Conservation (phyloP, 176 grass and related monocot species). For the Aegilops longissima region DNA sequence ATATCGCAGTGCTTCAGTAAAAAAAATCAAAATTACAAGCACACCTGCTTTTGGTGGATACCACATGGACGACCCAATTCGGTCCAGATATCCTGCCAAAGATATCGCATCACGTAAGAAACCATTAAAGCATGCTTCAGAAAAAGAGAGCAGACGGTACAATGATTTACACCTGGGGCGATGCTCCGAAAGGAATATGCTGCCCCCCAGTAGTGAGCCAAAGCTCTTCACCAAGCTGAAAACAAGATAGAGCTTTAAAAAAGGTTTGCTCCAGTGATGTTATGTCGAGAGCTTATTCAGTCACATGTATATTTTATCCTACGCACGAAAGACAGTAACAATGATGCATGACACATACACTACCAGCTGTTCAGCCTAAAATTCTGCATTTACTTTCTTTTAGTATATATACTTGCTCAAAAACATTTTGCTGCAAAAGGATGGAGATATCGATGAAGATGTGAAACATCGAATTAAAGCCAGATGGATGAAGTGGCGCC, state of each 20-base stretch:
- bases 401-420: not conserved
- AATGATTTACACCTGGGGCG: slow-evolving; percentile 70
- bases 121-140: not conserved
- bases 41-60: slow-evolving; percentile 96
- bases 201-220: slow-evolving; percentile 86
- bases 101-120: slow-evolving; percentile 21
- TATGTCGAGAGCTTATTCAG: not conserved
- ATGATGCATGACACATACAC: not conserved
- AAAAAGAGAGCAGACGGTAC: not conserved
- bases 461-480: too few relatives aligned
- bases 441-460: too few relatives aligned
- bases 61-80: slow-evolving; percentile 87
- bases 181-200: slow-evolving; percentile 94
- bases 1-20: not conserved
- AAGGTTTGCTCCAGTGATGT: slow-evolving; percentile 3
- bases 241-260: slow-evolving; percentile 32
- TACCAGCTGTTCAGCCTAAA: not conserved
- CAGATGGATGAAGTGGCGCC: too few relatives aligned
- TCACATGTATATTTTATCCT: not conserved
- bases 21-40: not conserved
- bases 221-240: slow-evolving; percentile 94
- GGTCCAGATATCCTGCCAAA: slow-evolving; percentile 86
- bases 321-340: not conserved
- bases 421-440: not conserved
- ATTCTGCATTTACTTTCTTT: not conserved